phyloP scores from a whole-genome alignment of 148 eudicot genomes.

The Cornus florida region DNA sequence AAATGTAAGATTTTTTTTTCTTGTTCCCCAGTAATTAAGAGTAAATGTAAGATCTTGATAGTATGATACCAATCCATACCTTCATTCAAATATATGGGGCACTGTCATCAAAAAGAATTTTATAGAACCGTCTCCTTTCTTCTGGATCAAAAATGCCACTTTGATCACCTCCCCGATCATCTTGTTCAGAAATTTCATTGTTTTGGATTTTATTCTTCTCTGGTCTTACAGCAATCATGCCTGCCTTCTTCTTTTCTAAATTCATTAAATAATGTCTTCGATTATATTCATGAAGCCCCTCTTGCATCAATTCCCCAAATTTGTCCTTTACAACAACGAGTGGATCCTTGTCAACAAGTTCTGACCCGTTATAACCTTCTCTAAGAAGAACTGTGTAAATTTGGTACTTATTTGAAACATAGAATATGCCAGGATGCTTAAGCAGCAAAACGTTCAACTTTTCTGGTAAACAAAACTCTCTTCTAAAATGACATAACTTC shows the following conservation, averaged over 20 bases:
- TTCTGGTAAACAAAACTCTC: constrained; percentile 74
- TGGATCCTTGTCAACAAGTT: constrained; percentile 74
- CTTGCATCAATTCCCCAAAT: constrained; percentile 59
- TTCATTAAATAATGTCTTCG: constrained; percentile 57
- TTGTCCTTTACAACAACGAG: constrained; percentile 59
- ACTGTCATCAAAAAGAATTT: no score
- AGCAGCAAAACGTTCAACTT: constrained; percentile 71
- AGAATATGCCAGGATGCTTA: constrained; percentile 89
- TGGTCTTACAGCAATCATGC: constrained; percentile 30
- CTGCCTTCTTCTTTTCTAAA: constrained; percentile 64
- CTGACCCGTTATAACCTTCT: constrained; percentile 75
- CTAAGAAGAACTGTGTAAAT: constrained; percentile 79
- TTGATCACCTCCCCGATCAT: no score
- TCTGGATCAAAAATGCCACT: no score
- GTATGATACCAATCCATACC: no score
- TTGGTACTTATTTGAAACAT: constrained; percentile 80
- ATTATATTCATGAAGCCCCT: constrained; percentile 82
- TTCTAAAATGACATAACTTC: constrained; percentile 71
- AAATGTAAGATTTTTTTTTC: no score
- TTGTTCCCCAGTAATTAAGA: no score
- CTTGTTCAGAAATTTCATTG: no score
- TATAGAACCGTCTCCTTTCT: no score
- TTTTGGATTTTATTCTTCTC: background rate
- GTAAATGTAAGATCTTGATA: no score
- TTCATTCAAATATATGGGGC: no score